Base-by-base conservation (phyloP, 345 rosid genomes). In the Salix koriyanagi region DNA sequence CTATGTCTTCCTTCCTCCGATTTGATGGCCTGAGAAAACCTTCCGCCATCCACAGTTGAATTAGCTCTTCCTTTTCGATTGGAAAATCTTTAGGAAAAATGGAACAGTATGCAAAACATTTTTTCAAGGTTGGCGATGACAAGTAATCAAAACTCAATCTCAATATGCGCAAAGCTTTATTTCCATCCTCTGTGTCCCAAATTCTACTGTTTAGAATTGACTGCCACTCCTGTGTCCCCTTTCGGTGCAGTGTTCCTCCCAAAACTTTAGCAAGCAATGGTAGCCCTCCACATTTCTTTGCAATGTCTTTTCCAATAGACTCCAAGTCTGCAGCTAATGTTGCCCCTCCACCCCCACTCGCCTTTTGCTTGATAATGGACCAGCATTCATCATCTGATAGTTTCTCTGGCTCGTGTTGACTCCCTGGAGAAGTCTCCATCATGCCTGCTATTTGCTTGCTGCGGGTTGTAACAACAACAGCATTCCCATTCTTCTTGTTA, bases 11-110 rank as follows among this genome's bases (percentile, higher is more conserved):
- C 52, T 19, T 34, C 1, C 16, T 13, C 16, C 0, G 28, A 54
- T 26, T 3, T 10, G 16, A 5, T 5, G 52, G 1, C 19, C 36
- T 54, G 10, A 76, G n/a, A 67, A 76, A 30, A 12, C 79, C 79
- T 76, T 76, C 73, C 18, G 73, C 73, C 73, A 68, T 76, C 79
- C 79, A 68, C 6, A 76, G 44, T 18, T 39, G 79, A 68, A 76
- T 7, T 7, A 76, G 41, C 6, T 19, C 37, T 56, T 68, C 65
- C 39, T 7, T 76, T 19, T 3, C 25, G 18, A 76, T 67, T 2
- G 18, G 0, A 56, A 8, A 54, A 60, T 15, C 36, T 41, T 54
- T 68, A 1, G 73, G 79, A 19, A 76, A 76, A 25, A 76, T 68
- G 8, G 78, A 52, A 56, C 72, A 75, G 30, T 50, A 75, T 26